Evolutionary conservation across 768 basidiomycete genomes (phyloP).

Genomic region (Tremella mesenterica): DNA sequence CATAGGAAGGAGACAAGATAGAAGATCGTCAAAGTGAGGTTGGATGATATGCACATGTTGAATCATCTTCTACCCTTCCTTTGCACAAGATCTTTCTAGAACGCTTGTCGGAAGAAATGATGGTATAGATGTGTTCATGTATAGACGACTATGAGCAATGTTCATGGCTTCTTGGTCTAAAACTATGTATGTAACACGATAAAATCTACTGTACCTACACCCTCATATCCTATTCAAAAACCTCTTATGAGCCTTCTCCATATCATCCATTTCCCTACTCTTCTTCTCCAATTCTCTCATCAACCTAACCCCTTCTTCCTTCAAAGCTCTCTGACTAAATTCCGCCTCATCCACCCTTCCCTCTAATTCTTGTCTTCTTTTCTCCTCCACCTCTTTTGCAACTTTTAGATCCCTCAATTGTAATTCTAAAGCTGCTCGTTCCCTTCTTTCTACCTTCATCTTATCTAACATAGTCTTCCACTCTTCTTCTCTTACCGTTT

Average conservation of each 20-base stretch:
- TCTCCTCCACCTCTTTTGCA: not conserved
- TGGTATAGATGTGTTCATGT: no score
- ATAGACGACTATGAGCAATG: no score
- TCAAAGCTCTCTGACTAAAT: constrained; percentile 2
- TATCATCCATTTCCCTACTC: constrained; percentile 3
- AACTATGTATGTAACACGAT: no score
- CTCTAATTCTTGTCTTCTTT: not conserved
- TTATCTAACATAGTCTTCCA: not conserved
- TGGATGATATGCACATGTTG: no score
- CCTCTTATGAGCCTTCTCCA: not conserved
- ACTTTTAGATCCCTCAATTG: not conserved
- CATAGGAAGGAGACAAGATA: no score
- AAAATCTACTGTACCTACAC: no score
- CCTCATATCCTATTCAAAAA: constrained; percentile 1
- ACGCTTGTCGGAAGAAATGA: no score
- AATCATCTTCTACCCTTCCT: no score
- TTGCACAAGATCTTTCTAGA: no score
- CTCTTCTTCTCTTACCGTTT: no score
- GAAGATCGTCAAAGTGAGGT: no score
- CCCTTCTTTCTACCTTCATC: not conserved
- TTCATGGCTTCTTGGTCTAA: no score
- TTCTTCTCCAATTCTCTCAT: constrained; percentile 1
- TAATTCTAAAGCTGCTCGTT: not conserved
- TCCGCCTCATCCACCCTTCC: not conserved
- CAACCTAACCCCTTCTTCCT: constrained; percentile 2